Evolutionary conservation across 2,329 filamentous ascomycete species (phyloP).

Genomic region (Alternaria angustiovoidea): DNA sequence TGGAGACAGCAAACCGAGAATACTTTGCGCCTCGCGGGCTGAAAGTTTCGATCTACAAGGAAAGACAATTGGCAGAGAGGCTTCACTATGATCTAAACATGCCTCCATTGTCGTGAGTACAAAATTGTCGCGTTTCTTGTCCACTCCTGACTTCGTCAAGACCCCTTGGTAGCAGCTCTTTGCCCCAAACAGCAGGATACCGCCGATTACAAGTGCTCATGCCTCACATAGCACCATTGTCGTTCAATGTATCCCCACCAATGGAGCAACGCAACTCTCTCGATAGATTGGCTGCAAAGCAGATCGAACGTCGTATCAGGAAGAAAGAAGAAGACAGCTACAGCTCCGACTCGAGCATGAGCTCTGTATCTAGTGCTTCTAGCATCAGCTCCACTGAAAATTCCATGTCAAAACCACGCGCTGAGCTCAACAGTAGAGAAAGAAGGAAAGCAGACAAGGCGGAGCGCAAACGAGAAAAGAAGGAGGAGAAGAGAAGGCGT

Average conservation of each 20-base stretch:
- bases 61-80: neutral
- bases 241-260: neutral
- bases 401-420: neutral
- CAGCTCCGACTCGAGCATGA: neutral
- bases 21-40: neutral
- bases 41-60: neutral
- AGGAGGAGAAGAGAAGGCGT: neutral
- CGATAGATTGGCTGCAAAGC: neutral
- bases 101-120: too few relatives aligned
- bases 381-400: neutral
- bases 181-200: neutral
- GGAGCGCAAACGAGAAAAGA: neutral
- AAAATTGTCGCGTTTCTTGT: too few relatives aligned
- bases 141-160: too few relatives aligned
- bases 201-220: neutral
- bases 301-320: neutral
- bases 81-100: neutral
- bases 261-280: neutral
- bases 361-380: neutral
- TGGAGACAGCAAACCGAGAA: neutral
- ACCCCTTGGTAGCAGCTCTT: too few relatives aligned
- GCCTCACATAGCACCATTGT: neutral
- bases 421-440: neutral
- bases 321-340: neutral
- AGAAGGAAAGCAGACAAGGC: neutral